phyloP scores from a whole-genome alignment of 768 basidiomycete species.

The Suillus brevipes region DNA sequence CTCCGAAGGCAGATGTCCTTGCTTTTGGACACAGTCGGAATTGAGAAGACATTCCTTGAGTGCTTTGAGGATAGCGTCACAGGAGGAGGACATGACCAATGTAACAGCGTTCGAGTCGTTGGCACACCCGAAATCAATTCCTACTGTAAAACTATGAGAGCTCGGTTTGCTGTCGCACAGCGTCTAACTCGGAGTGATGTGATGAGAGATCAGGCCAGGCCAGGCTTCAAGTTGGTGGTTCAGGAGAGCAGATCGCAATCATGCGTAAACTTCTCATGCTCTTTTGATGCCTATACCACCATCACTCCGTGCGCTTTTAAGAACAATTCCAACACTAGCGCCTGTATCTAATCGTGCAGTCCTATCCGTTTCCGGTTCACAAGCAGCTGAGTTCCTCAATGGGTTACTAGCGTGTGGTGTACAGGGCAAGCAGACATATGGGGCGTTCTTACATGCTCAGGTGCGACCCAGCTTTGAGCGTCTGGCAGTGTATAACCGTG shows the following conservation, averaged over 20 bases:
- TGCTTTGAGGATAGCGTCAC: conserved; percentile 71
- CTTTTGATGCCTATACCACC: conserved; percentile 36
- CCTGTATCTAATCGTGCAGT: conserved; percentile 65
- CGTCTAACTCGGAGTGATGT: not conserved
- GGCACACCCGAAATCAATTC: not conserved
- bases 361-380: conserved; percentile 76
- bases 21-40: conserved; percentile 85
- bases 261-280: conserved; percentile 8
- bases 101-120: not conserved
- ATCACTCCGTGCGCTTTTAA: conserved; percentile 44
- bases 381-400: conserved; percentile 80
- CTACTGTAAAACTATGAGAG: not conserved
- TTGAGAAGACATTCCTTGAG: conserved; percentile 82
- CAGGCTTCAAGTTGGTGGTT: not conserved
- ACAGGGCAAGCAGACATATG: conserved; percentile 56
- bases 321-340: conserved; percentile 53
- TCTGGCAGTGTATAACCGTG: conserved; percentile 7
- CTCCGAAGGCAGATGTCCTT: conserved; percentile 78
- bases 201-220: not conserved
- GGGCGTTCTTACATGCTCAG: conserved; percentile 79
- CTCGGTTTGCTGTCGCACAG: not conserved
- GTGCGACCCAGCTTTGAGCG: conserved; percentile 38
- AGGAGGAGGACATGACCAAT: conserved; percentile 72
- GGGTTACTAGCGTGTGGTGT: conserved; percentile 64
- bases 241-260: not conserved